Conservation (phyloP, 352 stramenopile species). For the Phytophthora tentaculata region DNA sequence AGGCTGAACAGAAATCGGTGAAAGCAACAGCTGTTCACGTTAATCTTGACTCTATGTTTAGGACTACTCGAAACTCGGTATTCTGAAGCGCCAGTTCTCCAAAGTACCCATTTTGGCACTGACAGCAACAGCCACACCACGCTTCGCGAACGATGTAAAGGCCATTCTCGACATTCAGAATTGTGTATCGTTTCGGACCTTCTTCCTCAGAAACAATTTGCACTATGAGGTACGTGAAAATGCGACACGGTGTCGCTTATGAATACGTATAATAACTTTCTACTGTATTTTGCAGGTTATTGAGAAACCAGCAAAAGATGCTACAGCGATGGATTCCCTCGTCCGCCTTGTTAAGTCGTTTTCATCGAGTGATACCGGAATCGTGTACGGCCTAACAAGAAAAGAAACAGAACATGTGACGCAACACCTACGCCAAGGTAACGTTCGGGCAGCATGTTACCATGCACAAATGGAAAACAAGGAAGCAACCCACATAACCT, state of each 20-base stretch:
- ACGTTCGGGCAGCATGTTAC: conserved; percentile 89
- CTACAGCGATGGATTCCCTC: conserved; percentile 62
- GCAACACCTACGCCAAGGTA: conserved; percentile 63
- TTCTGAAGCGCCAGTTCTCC: conserved; percentile 91
- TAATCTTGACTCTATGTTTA: conserved; percentile 24
- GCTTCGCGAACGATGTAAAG: conserved; percentile 78
- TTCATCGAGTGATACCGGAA: conserved; percentile 66
- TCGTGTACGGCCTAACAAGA: conserved; percentile 92
- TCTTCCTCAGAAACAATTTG: conserved; percentile 92
- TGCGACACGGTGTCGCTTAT: not conserved
- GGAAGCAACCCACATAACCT: conserved; percentile 65
- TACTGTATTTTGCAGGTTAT: conserved; percentile 35
- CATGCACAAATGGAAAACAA: conserved; percentile 85
- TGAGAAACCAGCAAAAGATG: conserved; percentile 55
- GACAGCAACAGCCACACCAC: conserved; percentile 86
- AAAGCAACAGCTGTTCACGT: not conserved
- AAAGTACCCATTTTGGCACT: conserved; percentile 91
- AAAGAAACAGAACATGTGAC: conserved; percentile 94
- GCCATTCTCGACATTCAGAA: conserved; percentile 74
- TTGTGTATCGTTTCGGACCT: conserved; percentile 89
- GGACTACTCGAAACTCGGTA: conserved; percentile 94
- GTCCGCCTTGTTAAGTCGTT: conserved; percentile 82
- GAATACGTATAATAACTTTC: conserved; percentile 1
- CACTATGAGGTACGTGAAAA: conserved; percentile 83
- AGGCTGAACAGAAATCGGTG: not conserved